Percentiles rank a stretch among this genome's conserved stretches.
Evolutionary conservation across 2,329 filamentous ascomycete genomes (phyloP).

Genomic region (Claviceps paspali): DNA sequence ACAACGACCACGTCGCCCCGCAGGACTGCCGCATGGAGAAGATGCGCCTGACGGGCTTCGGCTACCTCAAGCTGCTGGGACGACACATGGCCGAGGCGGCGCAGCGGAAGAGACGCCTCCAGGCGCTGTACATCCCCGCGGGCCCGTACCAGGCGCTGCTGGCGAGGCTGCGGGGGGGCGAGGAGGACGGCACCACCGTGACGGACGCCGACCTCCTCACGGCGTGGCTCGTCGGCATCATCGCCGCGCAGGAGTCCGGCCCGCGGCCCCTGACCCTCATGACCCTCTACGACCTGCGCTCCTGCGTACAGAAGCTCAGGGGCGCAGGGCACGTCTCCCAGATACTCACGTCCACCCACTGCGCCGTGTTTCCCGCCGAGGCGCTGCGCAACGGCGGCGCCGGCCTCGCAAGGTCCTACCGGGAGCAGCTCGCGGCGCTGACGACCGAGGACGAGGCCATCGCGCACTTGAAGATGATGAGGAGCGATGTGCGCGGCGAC

Average conservation of each 20-base stretch:
- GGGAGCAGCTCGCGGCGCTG: neutral
- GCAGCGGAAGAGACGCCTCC: constrained; percentile 2
- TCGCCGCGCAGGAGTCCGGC: constrained; percentile 10
- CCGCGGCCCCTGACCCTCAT: constrained; percentile 12
- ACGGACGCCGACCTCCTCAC: constrained; percentile 31
- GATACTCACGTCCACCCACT: constrained; percentile 10
- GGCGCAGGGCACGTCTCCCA: constrained; percentile 12
- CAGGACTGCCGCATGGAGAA: constrained; percentile 1
- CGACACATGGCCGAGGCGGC: constrained; percentile 1
- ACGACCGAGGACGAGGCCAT: constrained; percentile 1
- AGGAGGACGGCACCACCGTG: constrained; percentile 16
- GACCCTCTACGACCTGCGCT: constrained; percentile 14
- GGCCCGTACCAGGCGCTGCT: constrained; percentile 11
- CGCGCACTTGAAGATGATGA: neutral
- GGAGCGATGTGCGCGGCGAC: neutral
- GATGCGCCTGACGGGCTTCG: constrained; percentile 19
- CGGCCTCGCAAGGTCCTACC: constrained; percentile 11
- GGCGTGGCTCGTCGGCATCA: constrained; percentile 21
- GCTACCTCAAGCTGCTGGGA: constrained; percentile 16
- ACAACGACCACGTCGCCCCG: neutral
- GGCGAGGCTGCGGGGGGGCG: constrained; percentile 15
- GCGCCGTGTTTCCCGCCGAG: constrained; percentile 8
- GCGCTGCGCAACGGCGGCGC: constrained; percentile 9
- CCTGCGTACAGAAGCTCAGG: constrained; percentile 10
- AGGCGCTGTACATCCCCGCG: constrained; percentile 1